Evolutionary conservation across 805 yeast species (phyloP).

Genomic region (Candida chauliodis): DNA sequence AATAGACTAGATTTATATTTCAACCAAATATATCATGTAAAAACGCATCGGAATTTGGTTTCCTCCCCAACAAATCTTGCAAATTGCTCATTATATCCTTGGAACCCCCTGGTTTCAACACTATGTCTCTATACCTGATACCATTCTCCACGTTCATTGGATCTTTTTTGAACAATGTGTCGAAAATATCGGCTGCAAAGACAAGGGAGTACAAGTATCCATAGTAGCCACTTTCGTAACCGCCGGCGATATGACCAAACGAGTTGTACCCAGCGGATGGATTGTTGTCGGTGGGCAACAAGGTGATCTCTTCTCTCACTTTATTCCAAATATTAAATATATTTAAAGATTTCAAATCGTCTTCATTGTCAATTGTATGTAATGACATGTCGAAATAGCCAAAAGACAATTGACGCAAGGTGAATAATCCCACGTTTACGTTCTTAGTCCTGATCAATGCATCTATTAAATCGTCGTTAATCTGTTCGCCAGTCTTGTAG

Average conservation of each 20-base stretch:
- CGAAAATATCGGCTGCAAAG: constrained; percentile 79
- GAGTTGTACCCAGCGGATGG: constrained; percentile 67
- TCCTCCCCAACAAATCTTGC: constrained; percentile 66
- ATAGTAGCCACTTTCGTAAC: constrained; percentile 83
- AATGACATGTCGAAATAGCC: constrained; percentile 74
- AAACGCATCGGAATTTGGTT: constrained; percentile 72
- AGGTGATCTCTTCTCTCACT: constrained; percentile 57
- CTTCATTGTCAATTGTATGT: constrained; percentile 43
- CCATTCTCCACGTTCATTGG: constrained; percentile 67
- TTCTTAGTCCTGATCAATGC: constrained; percentile 63
- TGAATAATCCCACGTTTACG: constrained; percentile 70
- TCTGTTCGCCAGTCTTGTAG: constrained; percentile 55
- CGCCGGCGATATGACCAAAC: constrained; percentile 77
- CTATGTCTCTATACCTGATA: constrained; percentile 61
- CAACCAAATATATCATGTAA: constrained; percentile 51
- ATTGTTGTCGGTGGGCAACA: constrained; percentile 53
- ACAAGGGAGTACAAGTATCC: constrained; percentile 86
- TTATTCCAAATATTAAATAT: constrained; percentile 61
- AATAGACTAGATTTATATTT: constrained; percentile 34
- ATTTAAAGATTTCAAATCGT: constrained; percentile 45
- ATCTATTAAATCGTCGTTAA: constrained; percentile 54
- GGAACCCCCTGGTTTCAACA: constrained; percentile 71
- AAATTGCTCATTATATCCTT: constrained; percentile 65
- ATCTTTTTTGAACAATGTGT: constrained; percentile 61
- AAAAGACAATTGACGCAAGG: constrained; percentile 74